phyloP scores from a whole-genome alignment of 805 yeast species.

The Lipomyces mesembrius region DNA sequence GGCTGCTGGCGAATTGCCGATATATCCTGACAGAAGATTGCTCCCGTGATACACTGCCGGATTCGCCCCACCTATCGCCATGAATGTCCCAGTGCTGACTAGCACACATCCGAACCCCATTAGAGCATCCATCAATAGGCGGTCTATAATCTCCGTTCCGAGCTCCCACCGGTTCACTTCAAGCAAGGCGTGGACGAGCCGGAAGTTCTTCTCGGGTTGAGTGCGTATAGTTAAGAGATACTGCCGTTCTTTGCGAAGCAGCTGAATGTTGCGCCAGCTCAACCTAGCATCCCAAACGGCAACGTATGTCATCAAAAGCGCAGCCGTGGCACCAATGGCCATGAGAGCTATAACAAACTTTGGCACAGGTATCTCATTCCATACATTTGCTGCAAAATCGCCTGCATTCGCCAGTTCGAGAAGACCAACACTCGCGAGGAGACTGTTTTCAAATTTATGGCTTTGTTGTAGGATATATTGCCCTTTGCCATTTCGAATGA shows the following conservation, averaged over 20 bases:
- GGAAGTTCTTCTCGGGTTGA: background rate
- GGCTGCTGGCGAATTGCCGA: conserved; percentile 3
- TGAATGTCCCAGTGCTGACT: background rate
- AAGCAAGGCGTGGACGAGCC: background rate
- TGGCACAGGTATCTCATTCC: conserved; percentile 5
- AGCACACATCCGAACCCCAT: background rate
- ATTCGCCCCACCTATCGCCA: conserved; percentile 5
- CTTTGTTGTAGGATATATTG: background rate
- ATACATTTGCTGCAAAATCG: conserved; percentile 3
- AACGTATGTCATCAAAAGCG: background rate
- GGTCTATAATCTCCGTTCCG: conserved; percentile 2
- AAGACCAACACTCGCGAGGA: background rate
- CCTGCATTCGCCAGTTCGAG: conserved; percentile 6
- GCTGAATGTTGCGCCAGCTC: background rate
- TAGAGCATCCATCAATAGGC: background rate
- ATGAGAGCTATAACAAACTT: background rate
- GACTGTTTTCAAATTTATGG: background rate
- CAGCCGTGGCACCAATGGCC: background rate
- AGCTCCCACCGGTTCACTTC: conserved; percentile 3
- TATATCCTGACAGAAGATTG: conserved; percentile 6
- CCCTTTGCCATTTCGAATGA: background rate
- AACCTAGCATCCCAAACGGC: background rate
- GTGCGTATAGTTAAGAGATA: background rate
- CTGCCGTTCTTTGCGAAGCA: background rate
- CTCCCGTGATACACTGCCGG: background rate